Conservation (phyloP, 495 filamentous ascomycete genomes). For the Talaromyces proteolyticus region DNA sequence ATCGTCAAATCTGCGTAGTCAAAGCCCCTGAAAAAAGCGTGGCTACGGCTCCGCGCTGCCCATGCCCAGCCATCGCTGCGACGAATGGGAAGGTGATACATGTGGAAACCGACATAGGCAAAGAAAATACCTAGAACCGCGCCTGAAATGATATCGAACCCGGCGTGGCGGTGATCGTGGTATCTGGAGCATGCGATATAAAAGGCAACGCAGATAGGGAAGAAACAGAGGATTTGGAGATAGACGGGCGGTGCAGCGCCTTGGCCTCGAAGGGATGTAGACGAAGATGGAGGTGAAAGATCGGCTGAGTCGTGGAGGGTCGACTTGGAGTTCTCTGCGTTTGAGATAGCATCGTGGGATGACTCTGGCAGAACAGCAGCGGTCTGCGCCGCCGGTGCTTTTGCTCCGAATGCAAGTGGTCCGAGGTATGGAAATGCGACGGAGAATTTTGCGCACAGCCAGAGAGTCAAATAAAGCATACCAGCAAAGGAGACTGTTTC, state of each 20-base stretch:
- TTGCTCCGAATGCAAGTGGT: conserved; percentile 22
- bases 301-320: background rate
- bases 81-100: conserved; percentile 64
- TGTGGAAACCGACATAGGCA: conserved; percentile 52
- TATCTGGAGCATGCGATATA: conserved; percentile 60
- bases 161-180: conserved; percentile 58
- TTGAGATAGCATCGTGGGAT: conserved; percentile 13
- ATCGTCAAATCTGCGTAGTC: conserved; percentile 25
- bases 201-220: conserved; percentile 50
- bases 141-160: conserved; percentile 60
- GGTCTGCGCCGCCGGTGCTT: conserved; percentile 5
- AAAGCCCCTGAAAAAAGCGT: conserved; percentile 55
- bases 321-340: conserved; percentile 11
- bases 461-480: conserved; percentile 57
- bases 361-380: background rate
- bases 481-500: conserved; percentile 54
- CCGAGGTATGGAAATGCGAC: conserved; percentile 58
- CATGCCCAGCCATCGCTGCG: conserved; percentile 52
- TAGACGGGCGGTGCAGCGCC: conserved; percentile 56
- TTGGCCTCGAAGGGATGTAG: conserved; percentile 30
- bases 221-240: conserved; percentile 48
- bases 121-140: conserved; percentile 48
- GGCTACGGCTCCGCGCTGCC: conserved; percentile 30
- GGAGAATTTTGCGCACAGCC: conserved; percentile 57
- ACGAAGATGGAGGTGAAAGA: background rate